Base-by-base conservation (phyloP, 768 basidiomycete species). In the Nidularia pulvinata region DNA sequence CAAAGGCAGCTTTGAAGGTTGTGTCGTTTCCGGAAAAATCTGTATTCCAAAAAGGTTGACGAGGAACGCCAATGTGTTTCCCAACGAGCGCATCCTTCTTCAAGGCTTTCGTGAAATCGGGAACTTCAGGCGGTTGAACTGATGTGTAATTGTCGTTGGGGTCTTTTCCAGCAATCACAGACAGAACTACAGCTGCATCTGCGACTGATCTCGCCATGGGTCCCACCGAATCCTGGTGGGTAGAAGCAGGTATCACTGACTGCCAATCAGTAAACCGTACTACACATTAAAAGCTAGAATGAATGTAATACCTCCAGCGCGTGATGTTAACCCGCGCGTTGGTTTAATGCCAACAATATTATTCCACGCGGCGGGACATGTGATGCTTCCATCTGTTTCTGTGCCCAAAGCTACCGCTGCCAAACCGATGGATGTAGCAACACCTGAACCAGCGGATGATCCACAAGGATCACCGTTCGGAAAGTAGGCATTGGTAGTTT, bases 271-370 rank as follows among this genome's bases (percentile, higher is more conserved):
- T 44, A 7, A 50, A 51, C 25, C 19, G 9, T 13, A 22, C 9
- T 7, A 10, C 25, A n/a, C 25, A 9, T 46, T 13, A 46, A 46
- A 46, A 46, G 19, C 11, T 34, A 11, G 33, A 49, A 22, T 11
- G 46, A 10, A 34, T 46, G 6, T 7, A 42, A 44, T 53, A 80
- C 84, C 84, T 64, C 83, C 84, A 13, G 82, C 79, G 10, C 82
- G 72, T 4, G 83, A 85, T 2, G 82, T 84, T 35, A 84, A 63
- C 0, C 84, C 84, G 7, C 85, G 74, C 2, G 82, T 85, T 0
- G 85, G 81, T 58, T 84, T 84, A 45, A 86, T 81, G 0, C 83
- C 84, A 3, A 72, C 84, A 5, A 84, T 42, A 56, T 84, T 84
- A 50, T 84, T 84, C n/a, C 73, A 63, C 57, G 70, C 72, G 0